Base-by-base conservation (phyloP, 192 early-diverging fungal species). In the Globomyces pollinis-pini region DNA sequence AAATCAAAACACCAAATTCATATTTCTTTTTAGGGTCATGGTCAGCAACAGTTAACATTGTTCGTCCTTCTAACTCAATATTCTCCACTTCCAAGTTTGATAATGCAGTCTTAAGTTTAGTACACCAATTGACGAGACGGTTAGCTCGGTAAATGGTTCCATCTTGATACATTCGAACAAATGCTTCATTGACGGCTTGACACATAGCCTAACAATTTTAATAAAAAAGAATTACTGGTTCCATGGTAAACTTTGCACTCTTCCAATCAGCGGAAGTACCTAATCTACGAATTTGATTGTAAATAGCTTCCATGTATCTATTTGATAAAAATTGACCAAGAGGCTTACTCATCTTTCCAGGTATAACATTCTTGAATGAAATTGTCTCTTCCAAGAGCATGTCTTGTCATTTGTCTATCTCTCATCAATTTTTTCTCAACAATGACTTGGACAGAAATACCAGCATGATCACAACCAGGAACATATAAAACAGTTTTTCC, bases 81-180 rank as follows among this genome's bases (percentile, higher is more conserved):
- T 90, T 88, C 29, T 99, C 93, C 39, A 94, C 78, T 77, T 99
- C 96, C 29, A 99, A 70, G 66, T 94, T 97, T 51, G 96, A 99
- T 36, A 99, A 72, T 7, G 94, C 88, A 9, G 96, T 97, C 68
- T 93, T 94, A 47, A 99, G 81, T 50, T 83, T 78, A 8, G 91
- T 90, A 81, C 93, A 95, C 96, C 96, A 99, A 77, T 97, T 97
- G 65, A 99, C 91, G 44, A 99, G 85, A 47, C 92, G 83, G 60
- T 86, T 96, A n/a, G 88, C 89, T 59, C 96, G 87, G 67, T 95
- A 97, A 71, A 99, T 93, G 50, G 88, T 85, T 16, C 93, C 94
- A 50, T 97, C 92, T 38, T 94, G 86, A 72, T 93, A 90, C 59
- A 99, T 70, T 38, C 89, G 81, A 54, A 93, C 87, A 77, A 99